A percentile compares a stretch with the other conserved stretches of the same genome.
Evolutionary conservation across 2,329 filamentous ascomycete species (phyloP).

Genomic region (Hypocrella siamensis): DNA sequence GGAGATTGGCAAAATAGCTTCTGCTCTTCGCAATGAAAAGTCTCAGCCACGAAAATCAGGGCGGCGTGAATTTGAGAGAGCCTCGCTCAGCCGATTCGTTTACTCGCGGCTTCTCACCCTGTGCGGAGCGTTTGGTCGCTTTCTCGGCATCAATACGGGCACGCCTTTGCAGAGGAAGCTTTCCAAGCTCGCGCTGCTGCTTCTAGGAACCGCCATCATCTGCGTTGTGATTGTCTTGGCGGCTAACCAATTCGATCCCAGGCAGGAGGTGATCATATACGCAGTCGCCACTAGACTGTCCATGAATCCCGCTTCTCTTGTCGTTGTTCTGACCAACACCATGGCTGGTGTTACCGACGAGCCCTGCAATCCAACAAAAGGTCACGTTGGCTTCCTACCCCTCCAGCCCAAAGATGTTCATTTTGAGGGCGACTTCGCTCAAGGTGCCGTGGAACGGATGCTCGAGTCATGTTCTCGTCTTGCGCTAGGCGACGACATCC

Average conservation of each 20-base stretch:
- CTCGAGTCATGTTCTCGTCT: no score
- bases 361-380: constrained; percentile 48
- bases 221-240: constrained; percentile 47
- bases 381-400: no score
- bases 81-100: no score
- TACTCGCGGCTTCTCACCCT: no score
- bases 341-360: constrained; percentile 52
- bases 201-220: constrained; percentile 57
- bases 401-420: no score
- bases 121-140: constrained; percentile 30
- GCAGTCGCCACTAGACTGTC: constrained; percentile 46
- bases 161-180: constrained; percentile 77
- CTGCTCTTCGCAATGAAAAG: constrained; percentile 43
- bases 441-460: no score
- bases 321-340: constrained; percentile 56
- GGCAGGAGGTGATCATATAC: constrained; percentile 43
- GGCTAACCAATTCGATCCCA: constrained; percentile 35
- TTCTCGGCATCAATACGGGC: constrained; percentile 54
- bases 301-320: constrained; percentile 50
- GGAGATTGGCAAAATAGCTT: constrained; percentile 63
- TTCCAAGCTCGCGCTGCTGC: constrained; percentile 66
- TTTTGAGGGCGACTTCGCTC: constrained; percentile 52
- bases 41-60: constrained; percentile 25
- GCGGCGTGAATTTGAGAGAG: constrained; percentile 25
- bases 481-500: no score